Evolutionary conservation across 2,329 filamentous ascomycete genomes (phyloP), one percentile per base, ranked within the genome.

Genomic region (Aspergillus ruber): DNA sequence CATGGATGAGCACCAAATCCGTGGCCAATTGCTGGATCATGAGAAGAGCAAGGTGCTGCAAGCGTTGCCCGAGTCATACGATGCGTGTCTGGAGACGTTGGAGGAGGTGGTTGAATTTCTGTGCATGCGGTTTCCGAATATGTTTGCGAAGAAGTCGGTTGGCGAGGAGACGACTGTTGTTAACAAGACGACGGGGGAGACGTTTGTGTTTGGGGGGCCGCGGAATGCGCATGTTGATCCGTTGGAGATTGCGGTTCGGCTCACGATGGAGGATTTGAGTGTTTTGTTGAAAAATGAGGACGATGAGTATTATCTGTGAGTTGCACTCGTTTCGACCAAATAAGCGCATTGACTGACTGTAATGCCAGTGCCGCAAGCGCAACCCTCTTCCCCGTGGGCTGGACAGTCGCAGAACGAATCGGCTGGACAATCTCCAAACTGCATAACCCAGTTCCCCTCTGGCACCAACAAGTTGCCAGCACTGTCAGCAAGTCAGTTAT

Each of bases 321-420:
- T 60, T n/a, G 12, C 4, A 18, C 6, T 18, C 6, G 9, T 18
- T 23, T 27, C 2, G 6, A 35, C 39, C 10, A 9, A 21, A 18
- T 20, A 21, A 1, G 10, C 21, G 27, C 32, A n/a, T 43, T 17
- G 38, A 4, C 15, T 7, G 27, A 36, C n/a, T 51, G 17, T 33
- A 56, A 39, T n/a, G 8, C 18, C 47, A 76, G 73, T 23, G 66
- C 70, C 46, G 76, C 76, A 20, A 75, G 74, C 41, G 76, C 76
- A 4, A 79, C 74, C 12, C 62, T 78, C 4, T 79, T 78, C 52
- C 77, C 76, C 1, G 72, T 75, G 0, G 77, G 77, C 6, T 79
- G 75, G 74, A 70, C 69, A 18, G 66, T 79, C 10, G 59, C 70
- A 35, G 64, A 73, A 40, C 68, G 74, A 21, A 75, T 79, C 40